Percentiles rank a stretch among this genome's conserved stretches.
Evolutionary conservation across 495 filamentous ascomycete species (phyloP).

Genomic region (Hypoxylon subgilvum): DNA sequence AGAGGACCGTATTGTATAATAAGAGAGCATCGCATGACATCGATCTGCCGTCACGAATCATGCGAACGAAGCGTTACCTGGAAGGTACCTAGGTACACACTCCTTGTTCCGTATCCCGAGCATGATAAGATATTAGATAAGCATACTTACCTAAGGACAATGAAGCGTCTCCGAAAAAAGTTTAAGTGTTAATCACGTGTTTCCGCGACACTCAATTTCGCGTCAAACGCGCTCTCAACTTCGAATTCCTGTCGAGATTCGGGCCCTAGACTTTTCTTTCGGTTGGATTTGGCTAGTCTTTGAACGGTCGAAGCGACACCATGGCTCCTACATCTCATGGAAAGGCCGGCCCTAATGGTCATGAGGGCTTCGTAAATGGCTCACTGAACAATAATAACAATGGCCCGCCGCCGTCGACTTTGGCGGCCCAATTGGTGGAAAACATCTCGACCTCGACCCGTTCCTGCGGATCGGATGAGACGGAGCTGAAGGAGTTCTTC

Average conservation of each 20-base stretch:
- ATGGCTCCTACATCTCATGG: conserved; percentile 48
- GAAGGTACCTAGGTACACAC: conserved; percentile 1
- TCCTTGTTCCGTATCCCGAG: no score
- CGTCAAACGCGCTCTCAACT: conserved; percentile 23
- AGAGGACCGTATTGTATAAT: not conserved
- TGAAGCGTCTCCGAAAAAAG: no score
- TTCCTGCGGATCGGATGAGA: conserved; percentile 51
- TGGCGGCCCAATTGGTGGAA: conserved; percentile 70
- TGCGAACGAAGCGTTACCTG: no score
- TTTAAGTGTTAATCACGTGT: conserved; percentile 16
- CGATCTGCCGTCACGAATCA: no score
- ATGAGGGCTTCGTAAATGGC: conserved; percentile 28
- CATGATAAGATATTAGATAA: no score
- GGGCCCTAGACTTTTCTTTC: not conserved
- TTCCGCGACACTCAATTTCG: conserved; percentile 31
- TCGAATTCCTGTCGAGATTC: conserved; percentile 15
- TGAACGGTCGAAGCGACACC: conserved; percentile 24
- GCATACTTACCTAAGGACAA: no score
- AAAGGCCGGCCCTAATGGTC: conserved; percentile 28
- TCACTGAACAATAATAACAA: conserved; percentile 21
- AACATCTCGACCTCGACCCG: conserved; percentile 54
- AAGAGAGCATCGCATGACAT: conserved; percentile 7
- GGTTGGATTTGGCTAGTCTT: not conserved
- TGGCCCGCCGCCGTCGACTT: conserved; percentile 66
- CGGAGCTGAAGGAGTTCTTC: conserved; percentile 51